Base-by-base conservation (phyloP, 2,329 filamentous ascomycete genomes). In the Talaromyces sp. region DNA sequence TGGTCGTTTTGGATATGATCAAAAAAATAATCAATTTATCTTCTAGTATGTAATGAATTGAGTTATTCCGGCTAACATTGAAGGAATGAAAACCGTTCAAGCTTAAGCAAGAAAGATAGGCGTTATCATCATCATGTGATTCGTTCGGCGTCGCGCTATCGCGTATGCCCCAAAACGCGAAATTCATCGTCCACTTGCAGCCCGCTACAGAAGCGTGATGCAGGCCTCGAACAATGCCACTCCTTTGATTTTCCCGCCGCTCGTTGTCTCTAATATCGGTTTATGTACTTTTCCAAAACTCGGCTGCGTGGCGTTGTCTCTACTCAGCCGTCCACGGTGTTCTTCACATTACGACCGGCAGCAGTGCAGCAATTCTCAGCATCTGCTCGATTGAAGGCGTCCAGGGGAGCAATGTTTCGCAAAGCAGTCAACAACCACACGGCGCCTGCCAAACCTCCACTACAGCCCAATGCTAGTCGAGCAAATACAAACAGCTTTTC, bases 341-440 rank as follows among this genome's bases (percentile, higher is more conserved):
- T 65, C 67, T 64, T 64, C 64, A 63, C 53, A 53, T 50, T 60
- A 27, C 30, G 67, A 62, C 69, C 62, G 42, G 52, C 64, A 54
- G 63, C 64, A 66, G 61, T 62, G 57, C 67, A 66, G 44, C 61
- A 64, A 56, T 72, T 68, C 65, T 71, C 72, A 60, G 70, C 70
- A 28, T 65, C 66, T n/a, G 30, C 44, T 10, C 44, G 44, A 27
- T 27, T 47, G 42, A 47, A 18, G 23, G 18, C 42, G 61, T 34
- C 33, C 12, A 34, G 50, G 27, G n/a, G 18, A 47, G 62, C 64
- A 6, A 78, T 78, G 76, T 78, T 78, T 58, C 73, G 73, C 50
- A 77, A 76, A 63, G 76, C 76, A n/a, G 69, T 77, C 7, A 71
- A 74, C 57, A 72, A 76, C 40, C 74, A 77, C 66, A 68, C 75